Evolutionary conservation across 441 rosid genomes (phyloP).

Genomic region (Populus hybrid): DNA sequence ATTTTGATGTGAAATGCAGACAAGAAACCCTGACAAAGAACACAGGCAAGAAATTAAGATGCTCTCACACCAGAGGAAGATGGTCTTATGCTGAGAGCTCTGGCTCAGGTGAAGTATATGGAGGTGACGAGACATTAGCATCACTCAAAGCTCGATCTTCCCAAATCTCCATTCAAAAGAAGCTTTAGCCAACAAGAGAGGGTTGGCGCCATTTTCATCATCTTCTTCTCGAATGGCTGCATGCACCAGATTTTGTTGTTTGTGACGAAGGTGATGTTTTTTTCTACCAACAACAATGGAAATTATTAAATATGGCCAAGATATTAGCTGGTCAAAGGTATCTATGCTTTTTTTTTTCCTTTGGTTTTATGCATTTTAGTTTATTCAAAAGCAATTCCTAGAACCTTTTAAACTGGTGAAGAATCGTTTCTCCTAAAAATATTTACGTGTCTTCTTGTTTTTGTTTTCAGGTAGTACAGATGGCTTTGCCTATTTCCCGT

Average conservation of each 20-base stretch:
- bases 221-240: conserved; percentile 93
- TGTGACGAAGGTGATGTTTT: conserved; percentile 86
- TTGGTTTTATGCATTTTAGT: too few relatives aligned
- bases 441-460: background rate
- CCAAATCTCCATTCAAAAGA: conserved; percentile 66
- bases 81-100: conserved; percentile 89
- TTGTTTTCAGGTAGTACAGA: background rate
- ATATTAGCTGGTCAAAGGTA: conserved; percentile 95
- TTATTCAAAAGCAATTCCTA: background rate
- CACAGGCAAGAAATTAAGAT: conserved; percentile 71
- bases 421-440: background rate
- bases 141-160: conserved; percentile 70
- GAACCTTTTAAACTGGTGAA: background rate
- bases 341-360: background rate
- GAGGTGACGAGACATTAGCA: conserved; percentile 80
- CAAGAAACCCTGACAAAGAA: conserved; percentile 66
- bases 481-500: background rate
- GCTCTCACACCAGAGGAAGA: conserved; percentile 96
- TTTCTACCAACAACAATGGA: conserved; percentile 88
- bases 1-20: conserved; percentile 33
- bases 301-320: conserved; percentile 62
- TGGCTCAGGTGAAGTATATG: conserved; percentile 95
- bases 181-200: conserved; percentile 51
- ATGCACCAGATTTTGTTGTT: conserved; percentile 78
- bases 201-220: conserved; percentile 54